A percentile compares a stretch with the other conserved stretches of the same genome.
These are phyloP conservation scores for Amniculicola lignicola DNA, from an alignment of 495 filamentous ascomycete genomes.

Conservation along the genomic window DNA sequence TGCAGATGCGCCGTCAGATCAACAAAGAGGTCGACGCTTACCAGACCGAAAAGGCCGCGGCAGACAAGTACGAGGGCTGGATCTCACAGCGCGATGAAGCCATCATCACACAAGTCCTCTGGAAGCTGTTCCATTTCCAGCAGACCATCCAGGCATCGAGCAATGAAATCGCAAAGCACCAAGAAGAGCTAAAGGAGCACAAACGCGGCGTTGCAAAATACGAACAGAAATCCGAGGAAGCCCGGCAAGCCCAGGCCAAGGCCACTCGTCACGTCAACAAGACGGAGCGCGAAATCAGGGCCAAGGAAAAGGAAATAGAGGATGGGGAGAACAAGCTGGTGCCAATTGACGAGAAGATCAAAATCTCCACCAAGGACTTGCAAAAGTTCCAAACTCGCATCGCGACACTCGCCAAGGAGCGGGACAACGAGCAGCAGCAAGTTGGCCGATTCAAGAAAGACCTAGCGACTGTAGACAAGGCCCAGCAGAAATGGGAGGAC, in stretches of 20 bases:
- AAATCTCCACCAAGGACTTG: constrained; percentile 70
- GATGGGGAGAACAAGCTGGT: constrained; percentile 79
- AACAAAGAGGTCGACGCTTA: constrained; percentile 98
- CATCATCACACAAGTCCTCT: constrained; percentile 89
- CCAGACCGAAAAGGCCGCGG: constrained; percentile 93
- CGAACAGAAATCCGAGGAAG: constrained; percentile 75
- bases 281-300: constrained; percentile 75
- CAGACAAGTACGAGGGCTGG: constrained; percentile 85
- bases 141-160: constrained; percentile 86
- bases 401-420: constrained; percentile 68
- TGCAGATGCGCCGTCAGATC: constrained; percentile 85
- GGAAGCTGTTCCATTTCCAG: constrained; percentile 97
- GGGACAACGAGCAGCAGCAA: constrained; percentile 61
- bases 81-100: constrained; percentile 86
- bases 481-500: constrained; percentile 81
- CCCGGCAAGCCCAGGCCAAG: constrained; percentile 79
- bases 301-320: constrained; percentile 84
- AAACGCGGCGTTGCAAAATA: constrained; percentile 83
- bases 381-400: constrained; percentile 64
- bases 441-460: constrained; percentile 75
- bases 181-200: constrained; percentile 93
- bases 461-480: constrained; percentile 79
- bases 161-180: constrained; percentile 86
- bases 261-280: constrained; percentile 76
- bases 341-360: constrained; percentile 88